phyloP scores from a whole-genome alignment of 805 yeast genomes.

The Yarrowia sp. region DNA sequence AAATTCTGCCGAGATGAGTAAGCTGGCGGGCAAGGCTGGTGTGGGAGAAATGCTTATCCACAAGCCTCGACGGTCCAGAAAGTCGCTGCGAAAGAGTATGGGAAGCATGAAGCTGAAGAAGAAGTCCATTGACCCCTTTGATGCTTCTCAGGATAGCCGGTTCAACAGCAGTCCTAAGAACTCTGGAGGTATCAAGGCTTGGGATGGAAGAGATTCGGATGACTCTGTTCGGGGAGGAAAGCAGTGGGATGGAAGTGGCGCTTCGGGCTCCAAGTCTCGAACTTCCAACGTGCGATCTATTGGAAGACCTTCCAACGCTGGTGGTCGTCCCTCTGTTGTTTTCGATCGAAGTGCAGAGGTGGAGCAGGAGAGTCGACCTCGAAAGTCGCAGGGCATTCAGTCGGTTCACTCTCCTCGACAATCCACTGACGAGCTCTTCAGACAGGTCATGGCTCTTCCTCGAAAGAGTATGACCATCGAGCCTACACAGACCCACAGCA shows the following conservation, averaged over 20 bases:
- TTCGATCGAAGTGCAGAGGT: slow-evolving; percentile 13
- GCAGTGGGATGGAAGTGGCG: slow-evolving; percentile 14
- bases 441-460: slow-evolving; percentile 46
- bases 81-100: slow-evolving; percentile 29
- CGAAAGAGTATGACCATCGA: slow-evolving; percentile 41
- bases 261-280: slow-evolving; percentile 17
- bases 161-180: slow-evolving; percentile 9
- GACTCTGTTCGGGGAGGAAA: slow-evolving; percentile 2
- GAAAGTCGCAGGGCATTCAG: slow-evolving; percentile 27
- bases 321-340: slow-evolving; percentile 35
- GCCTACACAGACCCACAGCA: slow-evolving; percentile 1
- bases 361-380: slow-evolving; percentile 6
- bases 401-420: slow-evolving; percentile 29
- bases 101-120: slow-evolving; percentile 34
- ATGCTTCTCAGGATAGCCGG: slow-evolving; percentile 21
- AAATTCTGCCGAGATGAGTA: slow-evolving; percentile 15
- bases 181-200: slow-evolving; percentile 4
- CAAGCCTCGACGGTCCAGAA: slow-evolving; percentile 33
- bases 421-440: slow-evolving; percentile 43
- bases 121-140: slow-evolving; percentile 33
- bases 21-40: slow-evolving; percentile 28
- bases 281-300: slow-evolving; percentile 3
- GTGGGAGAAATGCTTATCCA: slow-evolving; percentile 37
- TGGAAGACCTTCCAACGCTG: slow-evolving; percentile 34
- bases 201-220: slow-evolving; percentile 17